phyloP scores from a whole-genome alignment of 148 eudicot species.

The Cornus controversa region DNA sequence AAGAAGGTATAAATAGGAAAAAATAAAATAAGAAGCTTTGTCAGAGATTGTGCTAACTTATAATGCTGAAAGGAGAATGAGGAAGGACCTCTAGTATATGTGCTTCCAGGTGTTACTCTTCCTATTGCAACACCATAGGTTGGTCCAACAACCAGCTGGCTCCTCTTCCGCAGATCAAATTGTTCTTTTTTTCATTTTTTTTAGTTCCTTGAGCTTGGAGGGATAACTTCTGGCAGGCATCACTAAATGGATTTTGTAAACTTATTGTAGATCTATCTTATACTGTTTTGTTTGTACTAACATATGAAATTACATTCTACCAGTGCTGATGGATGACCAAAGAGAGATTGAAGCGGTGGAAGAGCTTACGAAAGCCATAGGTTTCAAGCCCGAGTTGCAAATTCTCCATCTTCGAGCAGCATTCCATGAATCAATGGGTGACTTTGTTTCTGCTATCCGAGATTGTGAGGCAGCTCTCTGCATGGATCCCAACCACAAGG shows the following conservation, averaged over 20 bases:
- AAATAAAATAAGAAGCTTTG: background rate
- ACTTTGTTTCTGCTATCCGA: slow-evolving; percentile 26
- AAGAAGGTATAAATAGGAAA: no score
- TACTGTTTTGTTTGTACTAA: background rate
- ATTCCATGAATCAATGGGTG: slow-evolving; percentile 45
- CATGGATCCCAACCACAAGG: slow-evolving; percentile 47
- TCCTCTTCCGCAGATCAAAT: no score
- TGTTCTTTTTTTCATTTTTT: no score
- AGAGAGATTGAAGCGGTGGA: slow-evolving; percentile 47
- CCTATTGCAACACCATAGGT: no score
- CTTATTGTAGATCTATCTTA: background rate
- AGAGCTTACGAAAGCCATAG: slow-evolving; percentile 48
- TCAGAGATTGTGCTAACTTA: background rate
- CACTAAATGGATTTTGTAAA: background rate
- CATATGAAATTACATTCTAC: background rate
- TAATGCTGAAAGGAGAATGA: background rate
- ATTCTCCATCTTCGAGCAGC: slow-evolving; percentile 59
- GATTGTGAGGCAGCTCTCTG: slow-evolving; percentile 56
- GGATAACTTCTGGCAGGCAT: no score
- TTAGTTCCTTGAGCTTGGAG: no score
- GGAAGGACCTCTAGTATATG: background rate
- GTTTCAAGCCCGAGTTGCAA: slow-evolving; percentile 48
- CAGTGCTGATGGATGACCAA: slow-evolving; percentile 59
- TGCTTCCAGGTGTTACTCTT: no score
- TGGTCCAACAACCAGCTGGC: no score